Evolutionary conservation across 2,329 filamentous ascomycete genomes (phyloP).

Genomic region (Monilinia vaccinii-corymbosi): DNA sequence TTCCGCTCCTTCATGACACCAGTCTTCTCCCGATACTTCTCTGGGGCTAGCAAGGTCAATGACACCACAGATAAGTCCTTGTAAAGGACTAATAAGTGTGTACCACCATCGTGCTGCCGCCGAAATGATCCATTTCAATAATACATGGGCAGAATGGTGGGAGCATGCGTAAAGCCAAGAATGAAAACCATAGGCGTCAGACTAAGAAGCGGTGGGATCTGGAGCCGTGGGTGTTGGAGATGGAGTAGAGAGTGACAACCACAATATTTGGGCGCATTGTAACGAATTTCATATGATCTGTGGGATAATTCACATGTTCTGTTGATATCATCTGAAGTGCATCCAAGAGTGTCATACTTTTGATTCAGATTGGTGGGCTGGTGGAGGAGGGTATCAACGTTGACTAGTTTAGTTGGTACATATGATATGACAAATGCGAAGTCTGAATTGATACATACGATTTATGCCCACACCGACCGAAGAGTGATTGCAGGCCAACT

Average conservation of each 20-base stretch:
- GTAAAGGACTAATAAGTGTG: constrained; percentile 34
- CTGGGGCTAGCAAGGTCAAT: constrained; percentile 64
- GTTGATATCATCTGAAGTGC: not conserved
- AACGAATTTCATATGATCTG: constrained; percentile 3
- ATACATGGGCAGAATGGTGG: constrained; percentile 8
- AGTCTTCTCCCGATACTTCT: constrained; percentile 88
- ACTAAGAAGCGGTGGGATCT: not conserved
- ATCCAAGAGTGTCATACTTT: not conserved
- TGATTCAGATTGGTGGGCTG: not conserved
- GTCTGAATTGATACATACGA: not conserved
- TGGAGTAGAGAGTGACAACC: not conserved
- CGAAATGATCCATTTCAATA: constrained; percentile 1
- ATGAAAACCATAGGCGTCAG: not conserved
- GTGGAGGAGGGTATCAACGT: not conserved
- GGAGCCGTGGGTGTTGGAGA: constrained; percentile 2
- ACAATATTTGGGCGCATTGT: not conserved
- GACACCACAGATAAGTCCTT: constrained; percentile 54
- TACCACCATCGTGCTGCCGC: constrained; percentile 10
- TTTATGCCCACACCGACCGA: not conserved
- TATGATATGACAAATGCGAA: constrained; percentile 1
- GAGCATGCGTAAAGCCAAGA: not conserved
- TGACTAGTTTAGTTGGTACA: not conserved
- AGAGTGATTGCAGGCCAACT: not conserved
- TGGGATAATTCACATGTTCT: not conserved
- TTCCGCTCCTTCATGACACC: constrained; percentile 95